Evolutionary conservation across 768 basidiomycete genomes (phyloP), one percentile per base, ranked within the genome.

Genomic region (Termitomyces heimii): DNA sequence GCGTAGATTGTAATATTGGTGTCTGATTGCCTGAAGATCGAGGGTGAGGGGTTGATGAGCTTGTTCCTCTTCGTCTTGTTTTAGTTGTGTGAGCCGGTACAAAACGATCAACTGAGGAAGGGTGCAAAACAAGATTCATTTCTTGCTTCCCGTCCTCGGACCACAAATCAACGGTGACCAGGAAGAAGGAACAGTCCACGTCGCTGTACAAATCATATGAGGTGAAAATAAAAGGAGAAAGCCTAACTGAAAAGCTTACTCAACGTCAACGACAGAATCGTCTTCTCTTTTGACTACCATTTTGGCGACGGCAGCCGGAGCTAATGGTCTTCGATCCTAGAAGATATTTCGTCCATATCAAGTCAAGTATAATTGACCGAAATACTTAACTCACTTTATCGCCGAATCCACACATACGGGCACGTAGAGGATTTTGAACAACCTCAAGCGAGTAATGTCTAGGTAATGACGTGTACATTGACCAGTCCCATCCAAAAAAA

Each of bases 391-490:
- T 58, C 63, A 93, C 94, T 79, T 95, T 96, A 77, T 97, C 93
- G 45, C 94, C 94, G 70, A 96, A 95, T 12, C 95, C 95, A 69
- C 94, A 96, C 87, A 95, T 95, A 62, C 94, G 83, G 49, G 94
- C 95, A 43, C 94, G 84, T 47, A 91, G 71, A 40, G 95, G 94
- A 64, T 95, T 84, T 68, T 97, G 95, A 3, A 91, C 81, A 64
- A 95, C 82, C 62, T 92, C 86, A 42, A 96, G 80, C 14, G 86
- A 83, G 71, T 95, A 95, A 68, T 88, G 78, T 67, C 92, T 93
- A 65, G 2, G 20, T 46, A 53, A 35, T 13, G 7, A 56, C 13
- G 62, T 62, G n/a, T 12, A 59, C 51, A 55, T 40, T 55, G 60
- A 40, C 62, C 47, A 55, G 54, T 39, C 52, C 9, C 50, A 14